Evolutionary conservation across 345 rosid species (phyloP), one percentile per base, ranked within the genome.

Genomic region (Passiflora organensis): DNA sequence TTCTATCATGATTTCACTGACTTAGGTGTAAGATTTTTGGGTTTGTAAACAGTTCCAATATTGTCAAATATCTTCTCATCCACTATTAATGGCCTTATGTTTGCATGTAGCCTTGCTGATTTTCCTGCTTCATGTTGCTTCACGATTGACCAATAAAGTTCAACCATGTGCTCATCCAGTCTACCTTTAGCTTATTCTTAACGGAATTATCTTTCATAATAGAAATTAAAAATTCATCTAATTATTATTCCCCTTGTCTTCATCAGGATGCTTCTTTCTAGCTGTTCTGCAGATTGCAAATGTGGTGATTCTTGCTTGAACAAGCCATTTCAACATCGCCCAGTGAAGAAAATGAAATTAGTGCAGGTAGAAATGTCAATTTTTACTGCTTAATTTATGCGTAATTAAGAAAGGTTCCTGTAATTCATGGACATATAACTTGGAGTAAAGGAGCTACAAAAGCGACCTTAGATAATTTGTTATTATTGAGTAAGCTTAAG

Each of bases 201-300:
- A 21, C 34, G 8, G 34, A 28, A 28, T 28, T 28, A 8, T 28
- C 34, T 2, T 28, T 8, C 34, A 28, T 28, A 28, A 8, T 28
- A 28, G 34, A 8, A 28, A 28, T 42, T 25, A 1, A 18, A 24
- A 13, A 23, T 12, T 46, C 21, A 10, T 15, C 28, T 6, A 43
- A 13, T 32, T 43, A 39, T 55, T 42, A 20, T 51, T 13, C 48
- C 17, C 44, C 59, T 57, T 22, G 22, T 43, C 18, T 32, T 44
- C 32, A 12, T 47, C 70, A 94, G 99, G 81, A 85, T 89, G 99
- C 76, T 94, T 49, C 71, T 85, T 32, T 89, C 99, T 64, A 83
- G 84, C 71, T 94, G 99, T 77, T 94, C 97, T 22, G 83, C 96
- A 2, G 85, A 89, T 45, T 94, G 99, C 76, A 87, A 77, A 52